Evolutionary conservation across 2,329 filamentous ascomycete species (phyloP).

Genomic region (Ophiostoma sp.): DNA sequence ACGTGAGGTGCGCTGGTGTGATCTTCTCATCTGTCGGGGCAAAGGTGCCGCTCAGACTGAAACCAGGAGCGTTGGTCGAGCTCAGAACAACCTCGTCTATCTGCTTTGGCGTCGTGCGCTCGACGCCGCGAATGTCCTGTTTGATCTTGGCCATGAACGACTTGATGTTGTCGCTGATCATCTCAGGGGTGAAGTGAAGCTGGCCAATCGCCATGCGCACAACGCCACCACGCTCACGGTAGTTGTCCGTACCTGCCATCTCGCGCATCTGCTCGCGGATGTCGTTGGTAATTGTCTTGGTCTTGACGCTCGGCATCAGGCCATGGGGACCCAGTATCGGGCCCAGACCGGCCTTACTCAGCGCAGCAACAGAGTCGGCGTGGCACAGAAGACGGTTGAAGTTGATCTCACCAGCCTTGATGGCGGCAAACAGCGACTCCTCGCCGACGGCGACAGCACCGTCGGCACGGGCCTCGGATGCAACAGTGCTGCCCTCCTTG

Average conservation of each 20-base stretch:
- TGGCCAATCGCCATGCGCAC: conserved; percentile 88
- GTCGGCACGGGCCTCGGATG: conserved; percentile 65
- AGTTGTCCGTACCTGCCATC: conserved; percentile 77
- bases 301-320: conserved; percentile 86
- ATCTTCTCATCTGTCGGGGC: conserved; percentile 55
- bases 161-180: conserved; percentile 79
- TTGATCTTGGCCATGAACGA: conserved; percentile 70
- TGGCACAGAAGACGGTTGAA: conserved; percentile 92
- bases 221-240: conserved; percentile 78
- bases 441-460: conserved; percentile 83
- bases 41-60: conserved; percentile 80
- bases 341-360: conserved; percentile 77
- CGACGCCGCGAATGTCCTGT: conserved; percentile 59
- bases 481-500: conserved; percentile 70
- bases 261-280: conserved; percentile 70
- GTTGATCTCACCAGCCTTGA: conserved; percentile 67
- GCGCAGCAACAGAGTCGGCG: conserved; percentile 65
- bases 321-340: conserved; percentile 81
- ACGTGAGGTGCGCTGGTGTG: conserved; percentile 48
- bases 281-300: conserved; percentile 81
- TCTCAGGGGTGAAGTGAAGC: conserved; percentile 78
- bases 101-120: conserved; percentile 62
- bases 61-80: conserved; percentile 78
- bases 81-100: conserved; percentile 74
- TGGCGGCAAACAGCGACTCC: conserved; percentile 73